Base-by-base conservation (phyloP, 768 basidiomycete genomes). In the Crassisporium funariophilum region DNA sequence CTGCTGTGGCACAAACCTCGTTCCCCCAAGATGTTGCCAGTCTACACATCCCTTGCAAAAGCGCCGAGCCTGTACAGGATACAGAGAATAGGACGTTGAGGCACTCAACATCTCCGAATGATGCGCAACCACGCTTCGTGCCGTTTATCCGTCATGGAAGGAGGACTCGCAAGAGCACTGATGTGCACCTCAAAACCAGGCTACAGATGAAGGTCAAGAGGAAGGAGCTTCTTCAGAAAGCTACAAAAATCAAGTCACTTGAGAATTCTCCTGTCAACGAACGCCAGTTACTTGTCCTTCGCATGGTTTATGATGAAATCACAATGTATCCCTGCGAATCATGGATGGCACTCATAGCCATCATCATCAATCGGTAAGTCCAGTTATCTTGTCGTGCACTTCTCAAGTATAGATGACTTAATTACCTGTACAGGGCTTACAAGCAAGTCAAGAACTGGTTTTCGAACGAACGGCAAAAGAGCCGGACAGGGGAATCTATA, bases 371-470 rank as follows among this genome's bases (percentile, higher is more conserved):
- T 50, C 69, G 81, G 82, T 81, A 43, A 55, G 68, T 56, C 11
- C 16, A 12, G 25, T 23, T 44, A 21, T 37, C 27, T 34, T 38
- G 33, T 22, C 47, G 42, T 23, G 6, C n/a, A 8, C 35, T 45
- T 29, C 38, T n/a, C n/a, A n/a, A 21, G 31, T 25, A 34, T 38
- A 20, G 31, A 47, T 5, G 5, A 39, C 41, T 46, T 38, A 50
- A 39, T 25, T 41, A 21, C 33, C 17, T 29, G 29, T 40, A 38
- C 59, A 81, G 80, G 53, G 74, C 80, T 38, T 79, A 78, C 56
- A 76, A 75, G 55, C 81, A 82, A 62, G 75, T 83, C 44, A 82
- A 79, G 64, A 82, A 82, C 52, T 84, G 82, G 82, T 84, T 84
- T 49, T 81, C 80, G 4, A 84, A 84, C 61, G 75, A 82, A 63